A percentile compares a stretch with the other conserved stretches of the same genome.
These are phyloP conservation scores for Penicillium waksmanii DNA, from an alignment of 495 filamentous ascomycete genomes.

Conservation along the genomic window DNA sequence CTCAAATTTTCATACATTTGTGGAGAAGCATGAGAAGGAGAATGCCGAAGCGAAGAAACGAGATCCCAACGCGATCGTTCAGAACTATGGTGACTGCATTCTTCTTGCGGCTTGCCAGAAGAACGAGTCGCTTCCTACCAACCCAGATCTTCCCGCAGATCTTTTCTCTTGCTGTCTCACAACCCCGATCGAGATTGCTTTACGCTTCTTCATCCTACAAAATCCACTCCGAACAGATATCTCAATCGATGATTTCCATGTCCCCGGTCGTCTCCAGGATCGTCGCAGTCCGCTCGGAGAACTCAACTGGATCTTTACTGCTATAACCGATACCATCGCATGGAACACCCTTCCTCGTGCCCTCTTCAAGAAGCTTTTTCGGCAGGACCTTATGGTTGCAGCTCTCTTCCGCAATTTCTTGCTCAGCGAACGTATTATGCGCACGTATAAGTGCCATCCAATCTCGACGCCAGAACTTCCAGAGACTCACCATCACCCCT, in stretches of 20 bases:
- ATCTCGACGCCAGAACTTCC: conserved; percentile 87
- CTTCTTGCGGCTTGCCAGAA: conserved; percentile 90
- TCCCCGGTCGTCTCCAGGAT: conserved; percentile 83
- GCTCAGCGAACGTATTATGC: conserved; percentile 93
- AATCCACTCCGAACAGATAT: conserved; percentile 80
- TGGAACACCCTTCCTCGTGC: conserved; percentile 92
- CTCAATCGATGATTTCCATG: conserved; percentile 76
- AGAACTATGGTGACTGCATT: conserved; percentile 77
- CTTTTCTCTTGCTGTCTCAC: conserved; percentile 96
- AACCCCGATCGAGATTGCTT: conserved; percentile 93
- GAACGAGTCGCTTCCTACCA: conserved; percentile 93
- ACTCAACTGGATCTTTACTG: conserved; percentile 99
- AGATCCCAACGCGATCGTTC: conserved; percentile 72
- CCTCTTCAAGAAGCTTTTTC: conserved; percentile 93
- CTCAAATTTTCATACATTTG: conserved; percentile 89
- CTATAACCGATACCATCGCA: conserved; percentile 97
- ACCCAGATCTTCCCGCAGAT: conserved; percentile 91
- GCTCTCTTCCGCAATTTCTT: conserved; percentile 96
- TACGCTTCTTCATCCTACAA: conserved; percentile 92
- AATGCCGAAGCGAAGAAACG: conserved; percentile 70
- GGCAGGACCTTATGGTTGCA: conserved; percentile 99
- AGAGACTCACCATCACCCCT: conserved; percentile 86
- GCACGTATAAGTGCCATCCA: conserved; percentile 90
- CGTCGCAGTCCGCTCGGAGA: conserved; percentile 94
- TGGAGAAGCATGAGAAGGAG: conserved; percentile 90